Evolutionary conservation across 257 asterid genomes (phyloP), one percentile per base, ranked within the genome.

Genomic region (Solanum virginianum): DNA sequence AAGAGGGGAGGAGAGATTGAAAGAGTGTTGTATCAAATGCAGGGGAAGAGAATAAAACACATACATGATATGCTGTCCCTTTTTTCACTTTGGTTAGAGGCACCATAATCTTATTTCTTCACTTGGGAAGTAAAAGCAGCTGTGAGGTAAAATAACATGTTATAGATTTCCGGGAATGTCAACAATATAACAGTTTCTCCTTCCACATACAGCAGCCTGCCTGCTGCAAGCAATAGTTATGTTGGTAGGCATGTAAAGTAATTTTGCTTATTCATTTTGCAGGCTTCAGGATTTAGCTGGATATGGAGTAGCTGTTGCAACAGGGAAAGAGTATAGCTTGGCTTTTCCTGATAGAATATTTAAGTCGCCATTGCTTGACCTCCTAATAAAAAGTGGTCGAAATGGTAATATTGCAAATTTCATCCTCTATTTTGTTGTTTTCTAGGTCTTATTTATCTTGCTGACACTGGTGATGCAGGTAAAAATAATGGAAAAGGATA

Each of bases 221-320:
- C 60, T 49, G 20, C 62, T 49, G 62, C 63, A 77, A 24, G 62
- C 43, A 53, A 79, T 53, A 79, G 26, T 51, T 15, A 77, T 8
- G 26, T 77, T 77, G 45, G 63, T 51, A 49, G 47, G 82, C 26
- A 53, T 79, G 82, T 75, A 49, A 53, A 79, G 14, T 53, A 51
- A 53, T 9, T 53, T 53, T 79, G 49, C 43, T 77, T 26, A 16
- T 4, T 15, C 82, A 79, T 66, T 71, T 72, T 85, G 69, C 92
- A 97, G 99, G 96, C 99, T 97, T 88, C 95, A 89, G 90, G 99
- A 97, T 90, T 80, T 97, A 85, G 95, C 99, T 83, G 99, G 99
- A 83, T 97, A 97, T 83, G 99, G 99, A 68, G 99, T 97, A 71
- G 90, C 88, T 90, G 87, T 91, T 83, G 98, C 99, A 39, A 88